phyloP scores from a whole-genome alignment of 345 rosid species.

The Citrus australasica region DNA sequence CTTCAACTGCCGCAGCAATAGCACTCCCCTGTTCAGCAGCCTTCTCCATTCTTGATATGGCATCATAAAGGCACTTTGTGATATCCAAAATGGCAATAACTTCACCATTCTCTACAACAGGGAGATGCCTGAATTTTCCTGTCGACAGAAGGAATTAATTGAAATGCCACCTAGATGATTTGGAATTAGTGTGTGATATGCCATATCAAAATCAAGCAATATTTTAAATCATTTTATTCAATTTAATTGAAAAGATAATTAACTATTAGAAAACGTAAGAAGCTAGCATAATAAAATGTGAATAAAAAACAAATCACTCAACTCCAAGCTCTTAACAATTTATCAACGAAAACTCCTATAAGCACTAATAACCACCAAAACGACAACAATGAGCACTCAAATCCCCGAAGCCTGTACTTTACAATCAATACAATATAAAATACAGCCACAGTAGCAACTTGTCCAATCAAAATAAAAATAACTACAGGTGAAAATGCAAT shows the following conservation, averaged over 20 bases:
- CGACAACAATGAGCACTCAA: neutral
- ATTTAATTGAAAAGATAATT: neutral
- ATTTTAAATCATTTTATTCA: neutral
- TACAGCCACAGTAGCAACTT: too few relatives aligned
- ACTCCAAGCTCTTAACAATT: neutral
- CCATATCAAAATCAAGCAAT: neutral
- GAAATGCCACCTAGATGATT: neutral
- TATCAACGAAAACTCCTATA: neutral
- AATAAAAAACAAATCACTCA: too few relatives aligned
- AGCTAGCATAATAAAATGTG: neutral
- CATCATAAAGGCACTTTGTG: constrained; percentile 93
- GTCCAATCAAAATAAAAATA: too few relatives aligned
- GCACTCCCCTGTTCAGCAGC: constrained; percentile 98
- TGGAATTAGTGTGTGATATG: neutral
- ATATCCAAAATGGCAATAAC: constrained; percentile 96
- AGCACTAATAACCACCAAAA: neutral
- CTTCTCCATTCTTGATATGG: constrained; percentile 97
- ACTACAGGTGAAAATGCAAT: too few relatives aligned
- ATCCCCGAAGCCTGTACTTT: neutral
- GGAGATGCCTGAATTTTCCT: constrained; percentile 97
- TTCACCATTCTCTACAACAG: constrained; percentile 98
- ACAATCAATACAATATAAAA: neutral
- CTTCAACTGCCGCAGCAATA: constrained; percentile 97
- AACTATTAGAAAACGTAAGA: neutral
- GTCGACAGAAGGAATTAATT: constrained; percentile 8